A percentile compares a stretch with the other conserved stretches of the same genome.
Evolutionary conservation across 768 basidiomycete species (phyloP).

Genomic region (Tylopilus cervinicoccineus): DNA sequence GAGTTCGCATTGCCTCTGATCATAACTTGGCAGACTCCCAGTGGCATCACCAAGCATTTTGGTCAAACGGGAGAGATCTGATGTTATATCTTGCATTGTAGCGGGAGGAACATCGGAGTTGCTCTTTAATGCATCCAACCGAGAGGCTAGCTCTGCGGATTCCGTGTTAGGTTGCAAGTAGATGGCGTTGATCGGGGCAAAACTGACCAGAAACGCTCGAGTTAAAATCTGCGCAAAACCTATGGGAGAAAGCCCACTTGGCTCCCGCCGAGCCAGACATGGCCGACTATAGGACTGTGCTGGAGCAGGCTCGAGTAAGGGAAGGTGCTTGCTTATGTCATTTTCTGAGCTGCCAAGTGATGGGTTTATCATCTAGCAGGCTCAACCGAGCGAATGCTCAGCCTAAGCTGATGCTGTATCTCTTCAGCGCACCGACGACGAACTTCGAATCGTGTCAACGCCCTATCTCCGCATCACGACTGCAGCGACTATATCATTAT

Average conservation of each 20-base stretch:
- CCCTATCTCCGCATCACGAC: no score
- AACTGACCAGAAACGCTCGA: conserved; percentile 24
- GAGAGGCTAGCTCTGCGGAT: conserved; percentile 45
- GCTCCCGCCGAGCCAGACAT: conserved; percentile 22
- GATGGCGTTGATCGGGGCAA: neutral
- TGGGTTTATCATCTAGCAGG: conserved; percentile 19
- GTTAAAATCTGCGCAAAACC: conserved; percentile 26
- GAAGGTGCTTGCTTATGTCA: no score
- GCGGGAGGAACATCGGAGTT: conserved; percentile 28
- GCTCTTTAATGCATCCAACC: conserved; percentile 40
- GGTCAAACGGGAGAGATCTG: conserved; percentile 52
- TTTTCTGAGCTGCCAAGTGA: no score
- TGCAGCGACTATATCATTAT: no score
- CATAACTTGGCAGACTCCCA: conserved; percentile 63
- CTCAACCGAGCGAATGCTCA: conserved; percentile 31
- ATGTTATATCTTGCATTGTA: conserved; percentile 41
- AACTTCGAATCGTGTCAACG: no score
- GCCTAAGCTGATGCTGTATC: conserved; percentile 23
- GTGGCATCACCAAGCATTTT: conserved; percentile 64
- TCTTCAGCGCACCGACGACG: conserved; percentile 15
- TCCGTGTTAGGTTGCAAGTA: conserved; percentile 13
- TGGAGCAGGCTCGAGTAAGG: no score
- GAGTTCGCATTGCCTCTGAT: conserved; percentile 67
- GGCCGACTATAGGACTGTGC: no score
- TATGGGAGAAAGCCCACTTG: conserved; percentile 29